These are phyloP conservation scores for Xenoacremonium recifei DNA, from an alignment of 2,329 filamentous ascomycete genomes.

Conservation along the genomic window DNA sequence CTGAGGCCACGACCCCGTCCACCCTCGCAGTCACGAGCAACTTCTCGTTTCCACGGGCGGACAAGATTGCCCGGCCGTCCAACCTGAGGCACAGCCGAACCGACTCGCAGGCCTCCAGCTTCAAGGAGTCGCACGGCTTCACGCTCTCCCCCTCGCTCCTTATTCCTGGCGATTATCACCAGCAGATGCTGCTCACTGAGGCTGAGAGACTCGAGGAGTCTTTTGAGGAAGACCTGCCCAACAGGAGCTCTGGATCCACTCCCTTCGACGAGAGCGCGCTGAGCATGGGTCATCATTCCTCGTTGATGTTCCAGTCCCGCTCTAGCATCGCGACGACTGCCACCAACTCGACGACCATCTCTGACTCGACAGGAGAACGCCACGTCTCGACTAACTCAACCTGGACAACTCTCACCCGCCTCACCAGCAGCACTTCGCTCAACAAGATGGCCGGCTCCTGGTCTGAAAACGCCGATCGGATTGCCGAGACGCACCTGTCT, in stretches of 20 bases:
- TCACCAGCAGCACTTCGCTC: slow-evolving; percentile 52
- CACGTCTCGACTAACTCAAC: slow-evolving; percentile 54
- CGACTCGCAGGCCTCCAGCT: slow-evolving; percentile 51
- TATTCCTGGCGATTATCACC: slow-evolving; percentile 58
- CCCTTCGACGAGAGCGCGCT: slow-evolving; percentile 20
- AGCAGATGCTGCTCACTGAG: slow-evolving; percentile 45
- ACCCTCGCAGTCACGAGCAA: slow-evolving; percentile 42
- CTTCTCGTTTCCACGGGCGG: slow-evolving; percentile 49
- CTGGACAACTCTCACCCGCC: slow-evolving; percentile 52
- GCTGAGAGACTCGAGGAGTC: slow-evolving; percentile 23
- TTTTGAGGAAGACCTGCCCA: slow-evolving; percentile 32
- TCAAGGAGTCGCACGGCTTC: slow-evolving; percentile 59
- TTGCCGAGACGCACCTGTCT: slow-evolving; percentile 24
- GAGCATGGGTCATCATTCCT: slow-evolving; percentile 14
- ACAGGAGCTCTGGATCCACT: slow-evolving; percentile 15
- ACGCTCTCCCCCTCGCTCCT: slow-evolving; percentile 60
- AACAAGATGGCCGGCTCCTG: slow-evolving; percentile 33
- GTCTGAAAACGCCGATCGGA: slow-evolving; percentile 30
- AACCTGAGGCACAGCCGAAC: slow-evolving; percentile 35
- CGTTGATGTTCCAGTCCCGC: slow-evolving; percentile 38
- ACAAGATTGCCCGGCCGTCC: slow-evolving; percentile 30
- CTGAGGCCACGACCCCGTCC: slow-evolving; percentile 45
- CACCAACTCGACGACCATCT: slow-evolving; percentile 46
- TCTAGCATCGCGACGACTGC: slow-evolving; percentile 55
- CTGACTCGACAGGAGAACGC: slow-evolving; percentile 47